A percentile compares a stretch with the other conserved stretches of the same genome.
phyloP scores from a whole-genome alignment of 164 flowering plant genomes.

The Piper longum region DNA sequence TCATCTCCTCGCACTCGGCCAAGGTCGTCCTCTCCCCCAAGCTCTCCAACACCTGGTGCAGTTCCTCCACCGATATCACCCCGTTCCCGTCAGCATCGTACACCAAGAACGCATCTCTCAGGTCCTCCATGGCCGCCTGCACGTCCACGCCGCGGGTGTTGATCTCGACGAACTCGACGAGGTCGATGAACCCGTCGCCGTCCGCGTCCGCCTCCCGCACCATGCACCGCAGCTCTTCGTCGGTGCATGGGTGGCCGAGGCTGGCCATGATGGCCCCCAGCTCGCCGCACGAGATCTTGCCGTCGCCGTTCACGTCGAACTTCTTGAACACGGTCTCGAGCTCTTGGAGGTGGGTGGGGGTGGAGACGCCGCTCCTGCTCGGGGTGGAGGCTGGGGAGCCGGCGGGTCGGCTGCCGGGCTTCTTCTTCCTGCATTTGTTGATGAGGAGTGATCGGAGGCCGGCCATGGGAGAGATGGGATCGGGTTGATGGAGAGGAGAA shows the following conservation, averaged over 20 bases:
- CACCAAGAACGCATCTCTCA: constrained; percentile 53
- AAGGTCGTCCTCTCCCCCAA: constrained; percentile 49
- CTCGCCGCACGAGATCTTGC: constrained; percentile 61
- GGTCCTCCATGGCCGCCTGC: constrained; percentile 26
- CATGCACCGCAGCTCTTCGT: constrained; percentile 44
- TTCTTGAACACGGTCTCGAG: constrained; percentile 52
- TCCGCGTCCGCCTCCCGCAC: constrained; percentile 47
- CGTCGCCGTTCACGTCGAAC: constrained; percentile 78
- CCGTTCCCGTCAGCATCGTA: constrained; percentile 68
- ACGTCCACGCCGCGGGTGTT: constrained; percentile 43
- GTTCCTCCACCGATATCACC: constrained; percentile 51
- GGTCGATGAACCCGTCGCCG: constrained; percentile 64
- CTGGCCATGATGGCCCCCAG: constrained; percentile 48
- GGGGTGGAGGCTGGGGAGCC: not conserved
- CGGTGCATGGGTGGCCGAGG: constrained; percentile 37
- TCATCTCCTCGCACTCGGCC: constrained; percentile 62
- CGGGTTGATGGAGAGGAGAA: not conserved
- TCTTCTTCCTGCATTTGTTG: constrained; percentile 1
- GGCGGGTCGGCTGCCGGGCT: not conserved
- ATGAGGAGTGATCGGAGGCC: not conserved
- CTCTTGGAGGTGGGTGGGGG: constrained; percentile 25
- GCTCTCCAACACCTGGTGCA: constrained; percentile 40
- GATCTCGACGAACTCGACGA: constrained; percentile 57
- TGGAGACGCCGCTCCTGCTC: too few relatives aligned
- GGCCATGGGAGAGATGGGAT: not conserved